Conservation (phyloP, 768 basidiomycete species). For the Boletus speciosus region DNA sequence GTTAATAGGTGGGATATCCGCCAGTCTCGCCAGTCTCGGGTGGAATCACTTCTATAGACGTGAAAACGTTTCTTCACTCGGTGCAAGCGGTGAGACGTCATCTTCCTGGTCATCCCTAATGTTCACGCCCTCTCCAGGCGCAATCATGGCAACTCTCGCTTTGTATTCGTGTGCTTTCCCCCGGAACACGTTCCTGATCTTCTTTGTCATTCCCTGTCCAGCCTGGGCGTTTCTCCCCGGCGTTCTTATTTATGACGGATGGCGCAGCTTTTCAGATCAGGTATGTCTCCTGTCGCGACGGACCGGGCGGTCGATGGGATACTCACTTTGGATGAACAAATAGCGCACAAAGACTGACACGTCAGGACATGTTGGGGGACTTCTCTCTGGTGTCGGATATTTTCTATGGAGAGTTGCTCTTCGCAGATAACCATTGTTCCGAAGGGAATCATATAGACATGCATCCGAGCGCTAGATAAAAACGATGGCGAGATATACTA, state of each 20-base stretch:
- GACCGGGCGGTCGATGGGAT: not conserved
- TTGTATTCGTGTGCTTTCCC: conserved; percentile 73
- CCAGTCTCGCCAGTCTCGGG: conserved; percentile 45
- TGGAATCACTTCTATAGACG: conserved; percentile 42
- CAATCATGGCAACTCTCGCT: conserved; percentile 67
- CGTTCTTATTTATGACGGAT: conserved; percentile 39
- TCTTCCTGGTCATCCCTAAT: not conserved
- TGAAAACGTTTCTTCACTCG: conserved; percentile 41
- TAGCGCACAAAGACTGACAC: conserved; percentile 56
- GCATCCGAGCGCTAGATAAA: conserved; percentile 1
- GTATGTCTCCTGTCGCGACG: conserved; percentile 20
- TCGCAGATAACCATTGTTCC: conserved; percentile 21
- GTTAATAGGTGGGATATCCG: conserved; percentile 54
- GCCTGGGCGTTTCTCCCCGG: conserved; percentile 74
- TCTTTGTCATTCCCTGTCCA: conserved; percentile 74
- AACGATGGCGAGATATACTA: conserved; percentile 9
- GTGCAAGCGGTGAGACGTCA: conserved; percentile 65
- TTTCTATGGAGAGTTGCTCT: conserved; percentile 34
- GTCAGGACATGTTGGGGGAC: conserved; percentile 67
- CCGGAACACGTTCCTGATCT: conserved; percentile 60
- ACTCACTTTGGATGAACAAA: conserved; percentile 1
- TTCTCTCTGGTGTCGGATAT: conserved; percentile 58
- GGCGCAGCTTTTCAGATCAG: conserved; percentile 34
- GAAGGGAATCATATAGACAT: conserved; percentile 8
- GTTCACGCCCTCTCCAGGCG: conserved; percentile 43